These are phyloP conservation scores for Heliamphora pulchella DNA, from an alignment of 179 eudicot species.

Conservation along the genomic window DNA sequence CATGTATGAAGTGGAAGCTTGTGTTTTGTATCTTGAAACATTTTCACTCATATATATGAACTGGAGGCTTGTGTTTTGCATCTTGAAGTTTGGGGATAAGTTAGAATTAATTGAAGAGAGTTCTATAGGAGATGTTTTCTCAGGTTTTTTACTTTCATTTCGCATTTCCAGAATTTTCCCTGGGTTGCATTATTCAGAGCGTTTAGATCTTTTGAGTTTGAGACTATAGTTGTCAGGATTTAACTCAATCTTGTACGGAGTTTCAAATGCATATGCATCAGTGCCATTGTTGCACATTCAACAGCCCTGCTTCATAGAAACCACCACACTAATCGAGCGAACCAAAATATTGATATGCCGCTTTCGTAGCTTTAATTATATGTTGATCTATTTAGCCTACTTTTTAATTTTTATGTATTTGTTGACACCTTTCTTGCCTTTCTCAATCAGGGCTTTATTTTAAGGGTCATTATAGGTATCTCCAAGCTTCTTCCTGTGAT, in stretches of 20 bases:
- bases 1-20: not conserved
- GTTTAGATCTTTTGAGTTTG: not conserved
- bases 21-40: not conserved
- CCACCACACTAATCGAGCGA: too few species aligned
- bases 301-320: not conserved
- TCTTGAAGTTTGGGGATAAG: too few species aligned
- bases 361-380: not conserved
- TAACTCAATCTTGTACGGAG: not conserved
- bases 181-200: not conserved
- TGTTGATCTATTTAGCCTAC: not conserved
- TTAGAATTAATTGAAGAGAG: not conserved
- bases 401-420: not conserved
- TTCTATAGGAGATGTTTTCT: not conserved
- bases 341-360: too few species aligned
- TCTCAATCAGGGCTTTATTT: not conserved
- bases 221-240: not conserved
- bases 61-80: too few species aligned
- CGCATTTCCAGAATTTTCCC: not conserved
- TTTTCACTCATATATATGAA: too few species aligned
- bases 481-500: not conserved
- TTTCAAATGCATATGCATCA: not conserved
- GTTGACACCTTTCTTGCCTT: not conserved
- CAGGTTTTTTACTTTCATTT: not conserved
- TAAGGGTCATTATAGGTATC: not conserved
- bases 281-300: not conserved